Base-by-base conservation (phyloP, 2,329 filamentous ascomycete species). In the Colletotrichum melonis region DNA sequence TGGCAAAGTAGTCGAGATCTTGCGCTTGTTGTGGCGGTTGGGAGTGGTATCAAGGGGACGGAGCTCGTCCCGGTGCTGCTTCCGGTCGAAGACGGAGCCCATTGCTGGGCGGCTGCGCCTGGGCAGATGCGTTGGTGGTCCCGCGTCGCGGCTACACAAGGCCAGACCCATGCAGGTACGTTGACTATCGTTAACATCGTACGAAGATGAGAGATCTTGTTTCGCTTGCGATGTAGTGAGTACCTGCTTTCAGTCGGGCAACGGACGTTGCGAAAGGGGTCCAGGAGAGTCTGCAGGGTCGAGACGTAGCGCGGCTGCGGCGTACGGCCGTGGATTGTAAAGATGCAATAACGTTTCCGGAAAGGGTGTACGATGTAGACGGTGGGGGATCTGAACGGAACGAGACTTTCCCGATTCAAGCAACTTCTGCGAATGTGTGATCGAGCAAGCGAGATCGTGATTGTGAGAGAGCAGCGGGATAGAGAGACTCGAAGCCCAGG, bases 241-340 rank as follows among this genome's bases (percentile, higher is more conserved):
- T 70, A 65, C 66, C 70, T 73, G 70, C 66, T 70, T 73, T 59
- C 70, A n/a, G n/a, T 54, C 42, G 60, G 26, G 28, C 5, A 59
- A 22, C 42, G 19, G 32, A 69, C 70, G 70, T 73, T 73, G 67
- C 56, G 35, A 6, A 60, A 55, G 59, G 55, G 55, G 30, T 54
- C 35, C 12, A 42, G 32, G 70, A 54, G 59, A 5, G 19, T 26
- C 30, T 19, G 24, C 26, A 24, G 55, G 24, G 70, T 56, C 59
- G 70, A 69, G 70, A 73, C 55, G 54, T 26, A 65, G 60, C 59
- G 55, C 70, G 70, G 70, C 66, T 65, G 59, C n/a, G 66, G 55
- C 59, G 54, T 73, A 68, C 24, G 22, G 49, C 52, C 63, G 52
- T 65, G 63, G 57, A 59, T n/a, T 9, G 12, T n/a, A 14, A 38